Conservation (phyloP, 257 asterid species). For the Pogostemon cablin region DNA sequence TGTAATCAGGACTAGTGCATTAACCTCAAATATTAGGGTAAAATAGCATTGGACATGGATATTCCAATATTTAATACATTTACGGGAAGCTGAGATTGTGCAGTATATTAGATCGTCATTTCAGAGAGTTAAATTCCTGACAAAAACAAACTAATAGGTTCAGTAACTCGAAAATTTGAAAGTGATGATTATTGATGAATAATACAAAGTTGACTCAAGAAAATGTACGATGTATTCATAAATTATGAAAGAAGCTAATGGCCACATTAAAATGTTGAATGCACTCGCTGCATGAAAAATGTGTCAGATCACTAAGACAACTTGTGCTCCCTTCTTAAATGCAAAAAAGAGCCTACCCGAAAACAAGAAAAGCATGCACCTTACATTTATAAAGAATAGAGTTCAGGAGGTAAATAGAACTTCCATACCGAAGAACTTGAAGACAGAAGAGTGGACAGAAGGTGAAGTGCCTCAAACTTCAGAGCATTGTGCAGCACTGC, state of each 20-base stretch:
- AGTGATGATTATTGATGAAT: not conserved
- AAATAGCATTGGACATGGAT: not conserved
- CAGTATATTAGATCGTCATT: not conserved
- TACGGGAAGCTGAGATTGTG: not conserved
- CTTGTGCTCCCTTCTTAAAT: not conserved
- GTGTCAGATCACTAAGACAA: not conserved
- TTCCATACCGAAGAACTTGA: conserved; percentile 64
- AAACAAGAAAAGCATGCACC: not conserved
- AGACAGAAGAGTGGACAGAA: conserved; percentile 69
- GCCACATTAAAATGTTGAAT: not conserved
- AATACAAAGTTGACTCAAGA: not conserved
- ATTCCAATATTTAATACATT: not conserved
- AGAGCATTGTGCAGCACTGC: conserved; percentile 72
- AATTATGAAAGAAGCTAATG: not conserved
- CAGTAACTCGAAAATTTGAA: not conserved
- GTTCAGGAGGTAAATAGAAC: conserved; percentile 22
- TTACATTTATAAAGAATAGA: not conserved
- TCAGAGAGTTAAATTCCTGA: conserved; percentile 27
- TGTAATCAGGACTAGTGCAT: not conserved
- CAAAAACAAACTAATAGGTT: conserved; percentile 5
- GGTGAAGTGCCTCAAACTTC: conserved; percentile 87
- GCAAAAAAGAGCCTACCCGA: not conserved
- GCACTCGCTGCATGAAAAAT: not conserved
- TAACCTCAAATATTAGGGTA: not conserved
- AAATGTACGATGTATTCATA: not conserved